phyloP scores from a whole-genome alignment of 805 yeast genomes.

The Groenewaldozyma tartarivorans region DNA sequence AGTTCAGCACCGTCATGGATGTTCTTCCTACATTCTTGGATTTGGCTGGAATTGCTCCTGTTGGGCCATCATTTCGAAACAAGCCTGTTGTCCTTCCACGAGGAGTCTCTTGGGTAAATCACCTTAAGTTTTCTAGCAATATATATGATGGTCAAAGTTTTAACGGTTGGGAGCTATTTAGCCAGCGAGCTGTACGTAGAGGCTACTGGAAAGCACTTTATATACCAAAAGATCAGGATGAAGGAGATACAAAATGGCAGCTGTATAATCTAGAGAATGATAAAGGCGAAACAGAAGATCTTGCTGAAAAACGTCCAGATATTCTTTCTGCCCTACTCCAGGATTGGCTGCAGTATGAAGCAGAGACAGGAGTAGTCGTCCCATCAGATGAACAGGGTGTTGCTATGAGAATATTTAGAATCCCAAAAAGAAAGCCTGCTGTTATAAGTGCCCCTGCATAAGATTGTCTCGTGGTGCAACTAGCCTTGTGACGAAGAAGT shows the following conservation, averaged over 20 bases:
- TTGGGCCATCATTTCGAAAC: slow-evolving; percentile 28
- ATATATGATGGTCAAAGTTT: slow-evolving; percentile 2
- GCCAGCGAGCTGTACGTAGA: slow-evolving; percentile 45
- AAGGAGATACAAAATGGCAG: slow-evolving; percentile 43
- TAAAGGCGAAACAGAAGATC: slow-evolving; percentile 43
- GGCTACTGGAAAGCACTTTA: slow-evolving; percentile 41
- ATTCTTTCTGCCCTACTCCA: slow-evolving; percentile 33
- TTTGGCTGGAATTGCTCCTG: slow-evolving; percentile 31
- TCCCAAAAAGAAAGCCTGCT: slow-evolving; percentile 22
- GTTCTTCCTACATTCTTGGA: slow-evolving; percentile 48
- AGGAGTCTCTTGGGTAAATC: slow-evolving; percentile 39
- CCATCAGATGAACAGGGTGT: not conserved
- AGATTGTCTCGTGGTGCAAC: too few relatives aligned
- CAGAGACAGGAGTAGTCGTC: slow-evolving; percentile 20
- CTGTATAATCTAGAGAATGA: slow-evolving; percentile 29
- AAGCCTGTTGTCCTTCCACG: slow-evolving; percentile 35
- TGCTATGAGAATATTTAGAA: not conserved
- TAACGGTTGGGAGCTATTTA: slow-evolving; percentile 48
- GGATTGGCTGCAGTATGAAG: slow-evolving; percentile 44
- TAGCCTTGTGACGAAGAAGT: too few relatives aligned
- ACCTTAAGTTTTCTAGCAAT: slow-evolving; percentile 30
- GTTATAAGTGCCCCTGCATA: too few relatives aligned
- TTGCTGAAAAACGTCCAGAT: slow-evolving; percentile 30
- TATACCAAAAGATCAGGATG: slow-evolving; percentile 38
- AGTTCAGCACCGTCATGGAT: slow-evolving; percentile 50